phyloP scores from a whole-genome alignment of 1,284 basidiomycete species.

The Tilletia walkeri region DNA sequence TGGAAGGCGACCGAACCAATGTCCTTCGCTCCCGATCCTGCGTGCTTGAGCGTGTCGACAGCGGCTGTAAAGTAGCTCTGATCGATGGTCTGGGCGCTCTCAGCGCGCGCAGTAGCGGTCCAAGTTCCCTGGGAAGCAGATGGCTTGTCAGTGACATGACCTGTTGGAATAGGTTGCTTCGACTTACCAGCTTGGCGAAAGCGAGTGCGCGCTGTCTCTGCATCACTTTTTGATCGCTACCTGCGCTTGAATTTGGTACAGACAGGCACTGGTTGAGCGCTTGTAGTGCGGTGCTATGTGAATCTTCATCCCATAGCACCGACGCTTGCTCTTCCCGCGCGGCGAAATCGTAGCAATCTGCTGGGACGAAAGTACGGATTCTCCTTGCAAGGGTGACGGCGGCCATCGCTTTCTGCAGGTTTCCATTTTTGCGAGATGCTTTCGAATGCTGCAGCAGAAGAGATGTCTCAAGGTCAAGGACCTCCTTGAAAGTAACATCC shows the following conservation, averaged over 20 bases:
- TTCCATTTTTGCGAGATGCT: conserved; percentile 70
- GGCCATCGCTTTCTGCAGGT: conserved; percentile 80
- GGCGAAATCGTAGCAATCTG: conserved; percentile 63
- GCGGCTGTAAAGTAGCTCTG: conserved; percentile 71
- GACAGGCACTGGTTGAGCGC: conserved; percentile 62
- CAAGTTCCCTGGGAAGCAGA: conserved; percentile 72
- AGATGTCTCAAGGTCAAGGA: conserved; percentile 68
- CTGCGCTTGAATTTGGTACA: background rate
- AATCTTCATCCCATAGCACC: conserved; percentile 83
- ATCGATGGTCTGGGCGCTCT: conserved; percentile 75
- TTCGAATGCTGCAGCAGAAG: conserved; percentile 73
- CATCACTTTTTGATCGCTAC: background rate
- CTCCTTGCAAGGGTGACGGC: conserved; percentile 68
- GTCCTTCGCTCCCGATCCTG: conserved; percentile 39
- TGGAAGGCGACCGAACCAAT: conserved; percentile 73
- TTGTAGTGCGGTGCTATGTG: conserved; percentile 78
- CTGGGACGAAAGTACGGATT: background rate
- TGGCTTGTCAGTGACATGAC: conserved; percentile 47
- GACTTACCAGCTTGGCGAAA: conserved; percentile 49
- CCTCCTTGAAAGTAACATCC: conserved; percentile 62
- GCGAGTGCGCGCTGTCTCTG: conserved; percentile 60
- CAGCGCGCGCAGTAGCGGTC: conserved; percentile 79
- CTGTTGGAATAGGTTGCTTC: too few relatives aligned
- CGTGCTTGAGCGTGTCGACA: conserved; percentile 41
- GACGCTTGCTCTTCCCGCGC: conserved; percentile 74